These are phyloP conservation scores for Monosporascus ibericus DNA, from an alignment of 2,329 filamentous ascomycete genomes.

Conservation along the genomic window DNA sequence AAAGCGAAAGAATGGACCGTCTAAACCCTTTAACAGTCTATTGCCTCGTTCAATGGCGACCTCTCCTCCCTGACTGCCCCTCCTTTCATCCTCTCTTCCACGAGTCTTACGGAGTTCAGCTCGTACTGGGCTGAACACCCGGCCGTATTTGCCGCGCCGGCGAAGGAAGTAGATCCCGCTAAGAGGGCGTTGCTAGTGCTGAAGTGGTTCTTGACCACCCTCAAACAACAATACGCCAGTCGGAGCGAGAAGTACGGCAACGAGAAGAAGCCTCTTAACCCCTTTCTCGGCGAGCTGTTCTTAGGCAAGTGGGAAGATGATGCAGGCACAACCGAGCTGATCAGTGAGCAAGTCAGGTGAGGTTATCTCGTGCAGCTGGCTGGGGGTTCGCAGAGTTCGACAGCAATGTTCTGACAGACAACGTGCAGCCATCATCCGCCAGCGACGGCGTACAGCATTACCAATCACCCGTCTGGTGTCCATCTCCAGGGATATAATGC, in stretches of 20 bases:
- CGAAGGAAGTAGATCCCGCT: conserved; percentile 35
- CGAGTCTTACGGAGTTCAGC: conserved; percentile 41
- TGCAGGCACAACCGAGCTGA: conserved; percentile 24
- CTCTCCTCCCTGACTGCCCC: conserved; percentile 47
- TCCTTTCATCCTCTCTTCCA: conserved; percentile 43
- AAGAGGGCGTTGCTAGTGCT: conserved; percentile 40
- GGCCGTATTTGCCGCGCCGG: conserved; percentile 39
- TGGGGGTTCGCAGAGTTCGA: not conserved
- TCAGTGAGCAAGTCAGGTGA: conserved; percentile 41
- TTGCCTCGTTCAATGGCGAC: conserved; percentile 39
- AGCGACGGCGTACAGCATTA: conserved; percentile 46
- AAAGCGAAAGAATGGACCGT: conserved; percentile 1
- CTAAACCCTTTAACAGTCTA: conserved; percentile 16
- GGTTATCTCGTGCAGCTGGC: not conserved
- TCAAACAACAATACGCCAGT: conserved; percentile 42
- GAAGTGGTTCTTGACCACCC: conserved; percentile 40
- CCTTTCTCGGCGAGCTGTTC: conserved; percentile 47
- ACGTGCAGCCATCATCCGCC: conserved; percentile 41
- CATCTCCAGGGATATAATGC: conserved; percentile 44
- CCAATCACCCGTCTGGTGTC: conserved; percentile 35
- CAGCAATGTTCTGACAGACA: conserved; percentile 1
- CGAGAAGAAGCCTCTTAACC: conserved; percentile 48
- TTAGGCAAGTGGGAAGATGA: conserved; percentile 28
- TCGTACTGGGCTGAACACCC: conserved; percentile 45
- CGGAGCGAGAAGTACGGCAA: conserved; percentile 37